These are phyloP conservation scores for Dalechampia spathulata DNA, from an alignment of 441 rosid species.

Conservation along the genomic window DNA sequence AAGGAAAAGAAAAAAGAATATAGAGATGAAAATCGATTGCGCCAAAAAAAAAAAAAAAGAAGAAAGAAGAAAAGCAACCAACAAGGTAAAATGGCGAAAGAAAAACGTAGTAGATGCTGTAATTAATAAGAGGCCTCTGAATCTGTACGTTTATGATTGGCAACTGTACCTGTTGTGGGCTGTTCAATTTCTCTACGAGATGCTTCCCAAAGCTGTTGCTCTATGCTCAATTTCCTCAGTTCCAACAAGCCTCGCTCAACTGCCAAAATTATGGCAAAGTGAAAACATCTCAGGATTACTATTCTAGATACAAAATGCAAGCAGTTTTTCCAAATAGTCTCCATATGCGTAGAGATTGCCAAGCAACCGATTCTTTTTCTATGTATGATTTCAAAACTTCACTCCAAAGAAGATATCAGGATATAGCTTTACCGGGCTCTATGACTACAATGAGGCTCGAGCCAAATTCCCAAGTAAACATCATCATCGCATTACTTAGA, in stretches of 20 bases:
- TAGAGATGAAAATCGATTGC: too few relatives aligned
- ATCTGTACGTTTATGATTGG: constrained; percentile 34
- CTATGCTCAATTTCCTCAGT: constrained; percentile 84
- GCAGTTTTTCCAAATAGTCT: not conserved
- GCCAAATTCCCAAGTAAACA: too few relatives aligned
- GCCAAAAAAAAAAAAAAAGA: too few relatives aligned
- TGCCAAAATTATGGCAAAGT: constrained; percentile 21
- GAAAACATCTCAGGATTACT: not conserved
- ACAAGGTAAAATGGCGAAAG: too few relatives aligned
- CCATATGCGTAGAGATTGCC: too few relatives aligned
- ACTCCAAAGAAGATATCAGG: too few relatives aligned
- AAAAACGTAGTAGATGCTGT: too few relatives aligned
- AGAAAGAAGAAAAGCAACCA: too few relatives aligned
- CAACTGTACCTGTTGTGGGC: constrained; percentile 17
- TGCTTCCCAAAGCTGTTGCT: constrained; percentile 96
- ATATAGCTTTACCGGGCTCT: too few relatives aligned
- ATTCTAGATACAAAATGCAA: not conserved
- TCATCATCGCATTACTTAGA: too few relatives aligned
- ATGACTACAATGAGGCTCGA: too few relatives aligned
- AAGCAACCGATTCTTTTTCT: not conserved
- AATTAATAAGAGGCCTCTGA: constrained; percentile 21
- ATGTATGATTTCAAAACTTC: not conserved
- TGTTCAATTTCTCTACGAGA: constrained; percentile 70
- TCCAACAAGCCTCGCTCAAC: constrained; percentile 84
- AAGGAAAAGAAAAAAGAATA: too few relatives aligned